These are phyloP conservation scores for Cutaneotrichosporon daszewskae DNA, from an alignment of 1,284 basidiomycete genomes.

Conservation along the genomic window DNA sequence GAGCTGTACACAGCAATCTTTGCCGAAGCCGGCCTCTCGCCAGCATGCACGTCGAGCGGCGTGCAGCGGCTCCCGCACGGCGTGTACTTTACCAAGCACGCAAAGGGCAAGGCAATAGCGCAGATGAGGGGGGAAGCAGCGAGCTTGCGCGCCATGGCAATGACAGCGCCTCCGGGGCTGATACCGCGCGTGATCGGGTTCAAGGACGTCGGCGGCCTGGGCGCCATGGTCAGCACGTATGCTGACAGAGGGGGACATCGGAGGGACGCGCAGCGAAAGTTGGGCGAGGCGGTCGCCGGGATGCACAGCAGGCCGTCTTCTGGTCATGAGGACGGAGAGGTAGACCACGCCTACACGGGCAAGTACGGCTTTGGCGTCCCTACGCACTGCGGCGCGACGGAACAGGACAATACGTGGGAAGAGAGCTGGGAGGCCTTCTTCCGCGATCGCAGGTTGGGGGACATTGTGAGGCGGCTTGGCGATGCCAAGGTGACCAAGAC, in stretches of 20 bases:
- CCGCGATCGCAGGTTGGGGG: slow-evolving; percentile 55
- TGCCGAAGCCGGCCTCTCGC: slow-evolving; percentile 14
- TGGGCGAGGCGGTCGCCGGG: slow-evolving; percentile 56
- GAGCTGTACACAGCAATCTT: too few species aligned
- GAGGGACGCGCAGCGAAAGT: slow-evolving; percentile 8
- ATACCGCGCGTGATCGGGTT: slow-evolving; percentile 59
- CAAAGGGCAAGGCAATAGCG: slow-evolving; percentile 14
- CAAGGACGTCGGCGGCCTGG: slow-evolving; percentile 44
- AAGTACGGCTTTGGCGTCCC: slow-evolving; percentile 70
- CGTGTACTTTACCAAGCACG: slow-evolving; percentile 25
- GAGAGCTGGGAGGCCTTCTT: slow-evolving; percentile 65
- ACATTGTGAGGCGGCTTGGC: slow-evolving; percentile 53
- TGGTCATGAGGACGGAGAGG: too few species aligned
- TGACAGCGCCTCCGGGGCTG: slow-evolving; percentile 59
- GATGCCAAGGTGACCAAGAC: slow-evolving; percentile 52
- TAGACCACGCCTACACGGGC: background rate
- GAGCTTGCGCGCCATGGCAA: slow-evolving; percentile 60
- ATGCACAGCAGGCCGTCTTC: slow-evolving; percentile 51
- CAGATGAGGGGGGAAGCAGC: slow-evolving; percentile 69
- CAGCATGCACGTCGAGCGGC: too few species aligned
- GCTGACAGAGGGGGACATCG: too few species aligned
- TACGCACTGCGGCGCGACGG: slow-evolving; percentile 74
- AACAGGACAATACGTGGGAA: slow-evolving; percentile 70
- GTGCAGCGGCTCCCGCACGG: slow-evolving; percentile 9
- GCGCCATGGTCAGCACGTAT: slow-evolving; percentile 59